A percentile compares a stretch with the other conserved stretches of the same genome.
Evolutionary conservation across 129 eudicot species (phyloP).

Genomic region (Logfia minima): DNA sequence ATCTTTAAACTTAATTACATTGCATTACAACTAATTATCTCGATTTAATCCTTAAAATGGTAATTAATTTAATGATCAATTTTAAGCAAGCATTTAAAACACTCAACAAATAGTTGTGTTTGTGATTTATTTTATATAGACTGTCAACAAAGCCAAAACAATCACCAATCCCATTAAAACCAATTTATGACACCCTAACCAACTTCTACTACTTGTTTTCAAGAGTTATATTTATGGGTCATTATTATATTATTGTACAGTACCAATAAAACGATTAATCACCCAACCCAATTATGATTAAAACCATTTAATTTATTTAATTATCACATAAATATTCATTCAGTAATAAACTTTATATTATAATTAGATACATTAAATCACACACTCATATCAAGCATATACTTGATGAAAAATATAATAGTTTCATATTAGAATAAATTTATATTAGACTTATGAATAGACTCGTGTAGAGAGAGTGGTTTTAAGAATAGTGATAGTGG

Average conservation of each 20-base stretch:
- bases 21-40: background rate
- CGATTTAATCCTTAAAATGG: background rate
- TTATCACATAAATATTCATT: no score
- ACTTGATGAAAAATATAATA: no score
- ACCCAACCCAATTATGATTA: background rate
- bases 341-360: no score
- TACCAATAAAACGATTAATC: no score
- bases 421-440: background rate
- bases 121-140: background rate
- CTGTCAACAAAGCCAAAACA: slow-evolving; percentile 15
- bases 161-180: slow-evolving; percentile 25
- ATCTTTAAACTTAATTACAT: background rate
- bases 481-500: slow-evolving; percentile 1
- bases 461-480: background rate
- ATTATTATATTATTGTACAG: background rate
- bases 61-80: no score
- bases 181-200: slow-evolving; percentile 30
- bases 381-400: no score
- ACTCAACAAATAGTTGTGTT: background rate
- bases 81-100: no score
- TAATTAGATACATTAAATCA: no score
- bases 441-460: background rate
- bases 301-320: background rate
- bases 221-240: background rate
- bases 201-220: slow-evolving; percentile 12